phyloP scores from a whole-genome alignment of 768 basidiomycete species.

The Phylloporus rhodoxanthus region DNA sequence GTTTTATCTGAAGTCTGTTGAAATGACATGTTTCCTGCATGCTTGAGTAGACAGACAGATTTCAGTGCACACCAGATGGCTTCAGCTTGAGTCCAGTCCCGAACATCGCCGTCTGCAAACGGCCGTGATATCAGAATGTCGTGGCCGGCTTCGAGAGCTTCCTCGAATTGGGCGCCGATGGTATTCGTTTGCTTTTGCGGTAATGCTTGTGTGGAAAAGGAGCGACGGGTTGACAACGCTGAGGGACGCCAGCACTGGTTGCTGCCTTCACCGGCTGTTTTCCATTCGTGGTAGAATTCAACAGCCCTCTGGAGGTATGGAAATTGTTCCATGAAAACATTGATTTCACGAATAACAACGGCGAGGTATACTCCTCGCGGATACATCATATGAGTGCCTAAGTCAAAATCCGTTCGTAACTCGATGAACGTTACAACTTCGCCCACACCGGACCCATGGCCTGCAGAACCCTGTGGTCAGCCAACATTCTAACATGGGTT shows the following conservation, averaged over 20 bases:
- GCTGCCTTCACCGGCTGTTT: conserved; percentile 15
- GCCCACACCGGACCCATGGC: too few relatives aligned
- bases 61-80: conserved; percentile 68
- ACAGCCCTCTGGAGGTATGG: conserved; percentile 25
- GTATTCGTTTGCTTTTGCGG: conserved; percentile 66
- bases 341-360: too few relatives aligned
- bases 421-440: too few relatives aligned
- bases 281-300: conserved; percentile 29
- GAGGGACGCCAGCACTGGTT: conserved; percentile 29
- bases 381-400: too few relatives aligned
- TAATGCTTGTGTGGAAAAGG: conserved; percentile 38
- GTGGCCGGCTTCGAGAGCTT: conserved; percentile 68
- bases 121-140: conserved; percentile 79
- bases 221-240: conserved; percentile 45
- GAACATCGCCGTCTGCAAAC: conserved; percentile 65
- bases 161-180: conserved; percentile 76
- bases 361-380: too few relatives aligned
- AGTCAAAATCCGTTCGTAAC: too few relatives aligned
- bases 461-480: too few relatives aligned
- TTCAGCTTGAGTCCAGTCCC: conserved; percentile 81
- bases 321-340: too few relatives aligned
- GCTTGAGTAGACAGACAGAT: not conserved
- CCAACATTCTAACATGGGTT: too few relatives aligned
- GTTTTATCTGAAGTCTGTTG: conserved; percentile 63
- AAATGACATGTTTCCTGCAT: conserved; percentile 79